These are phyloP conservation scores for Fusarium lyarnte DNA, from an alignment of 2,329 filamentous ascomycete genomes.

Conservation along the genomic window DNA sequence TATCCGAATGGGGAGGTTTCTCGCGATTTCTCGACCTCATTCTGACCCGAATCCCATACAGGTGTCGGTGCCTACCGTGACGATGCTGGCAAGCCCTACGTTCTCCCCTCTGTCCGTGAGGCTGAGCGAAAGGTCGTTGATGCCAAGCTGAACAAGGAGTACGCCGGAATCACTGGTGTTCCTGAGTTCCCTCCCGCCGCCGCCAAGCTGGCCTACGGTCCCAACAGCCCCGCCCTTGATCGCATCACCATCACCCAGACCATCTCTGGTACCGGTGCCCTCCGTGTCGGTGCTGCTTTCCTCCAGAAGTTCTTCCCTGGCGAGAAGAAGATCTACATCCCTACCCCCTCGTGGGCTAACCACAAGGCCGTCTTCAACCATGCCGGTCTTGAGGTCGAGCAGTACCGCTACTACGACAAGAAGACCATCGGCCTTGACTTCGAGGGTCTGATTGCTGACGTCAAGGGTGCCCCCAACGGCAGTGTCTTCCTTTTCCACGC, in stretches of 20 bases:
- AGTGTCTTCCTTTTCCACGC: constrained; percentile 95
- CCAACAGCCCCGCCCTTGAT: constrained; percentile 78
- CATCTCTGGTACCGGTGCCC: constrained; percentile 96
- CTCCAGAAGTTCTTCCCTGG: constrained; percentile 89
- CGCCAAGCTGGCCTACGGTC: constrained; percentile 88
- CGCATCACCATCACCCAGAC: constrained; percentile 94
- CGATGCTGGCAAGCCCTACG: constrained; percentile 97
- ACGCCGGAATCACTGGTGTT: constrained; percentile 96
- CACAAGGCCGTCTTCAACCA: constrained; percentile 97
- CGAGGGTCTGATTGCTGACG: constrained; percentile 88
- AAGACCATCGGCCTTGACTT: constrained; percentile 98
- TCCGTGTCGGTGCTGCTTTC: constrained; percentile 95
- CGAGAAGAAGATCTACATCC: constrained; percentile 96
- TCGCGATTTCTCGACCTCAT: constrained; percentile 21
- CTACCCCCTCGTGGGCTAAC: constrained; percentile 97
- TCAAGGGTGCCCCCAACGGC: constrained; percentile 86
- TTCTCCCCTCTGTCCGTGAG: constrained; percentile 89
- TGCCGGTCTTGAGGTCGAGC: constrained; percentile 87
- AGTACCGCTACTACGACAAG: constrained; percentile 99
- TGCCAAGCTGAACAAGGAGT: constrained; percentile 90
- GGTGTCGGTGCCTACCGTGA: constrained; percentile 98
- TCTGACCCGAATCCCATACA: constrained; percentile 48
- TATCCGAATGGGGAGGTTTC: constrained; percentile 19
- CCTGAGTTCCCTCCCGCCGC: constrained; percentile 94
- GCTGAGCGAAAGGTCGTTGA: constrained; percentile 89